Evolutionary conservation across 2,329 filamentous ascomycete species (phyloP), one percentile per base, ranked within the genome.

Genomic region (Mycocentrospora acerina): DNA sequence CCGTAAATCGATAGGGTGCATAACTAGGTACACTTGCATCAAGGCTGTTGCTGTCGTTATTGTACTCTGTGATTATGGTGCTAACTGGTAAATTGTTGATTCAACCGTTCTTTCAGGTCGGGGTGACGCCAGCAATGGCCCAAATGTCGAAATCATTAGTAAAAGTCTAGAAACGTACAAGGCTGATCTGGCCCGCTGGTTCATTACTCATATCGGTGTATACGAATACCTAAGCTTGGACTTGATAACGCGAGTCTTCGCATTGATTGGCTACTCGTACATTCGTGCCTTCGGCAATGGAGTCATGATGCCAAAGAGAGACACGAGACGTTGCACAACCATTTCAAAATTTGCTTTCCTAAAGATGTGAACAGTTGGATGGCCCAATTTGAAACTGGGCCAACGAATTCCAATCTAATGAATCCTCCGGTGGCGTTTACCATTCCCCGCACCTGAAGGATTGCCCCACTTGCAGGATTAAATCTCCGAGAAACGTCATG

Each of bases 41-140:
- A 15, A 80, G 66, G 38, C 73, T 78, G 16, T 71, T 64, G 13
- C 51, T 39, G 7, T 59, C 57, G 4, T 63, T 43, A 18, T 46
- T 49, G 32, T 64, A 66, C 3, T 49, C 60, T 24, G 39, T 29
- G 12, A 60, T 57, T 13, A 60, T 53, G n/a, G 52, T 45, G 11
- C 51, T 38, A 28, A 64, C 59, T 6, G 44, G 42, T 5, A 35
- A 32, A 1, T 31, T 27, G 28, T 51, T 42, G 19, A 48, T 41
- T 11, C 46, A 41, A 29, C 51, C 39, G 32, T 54, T 52, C 25
- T 40, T 37, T 40, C 45, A 48, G 15, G 29, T 39, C 4, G 44
- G 49, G 9, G 53, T 57, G 18, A 42, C 37, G 8, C 34, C 51
- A 17, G 42, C 46, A 15, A 57, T 40, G 4, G 47, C 51, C 25